Evolutionary conservation across 164 flowering plant genomes (phyloP), one percentile per base, ranked within the genome.

Genomic region (Vitis amurensis): DNA sequence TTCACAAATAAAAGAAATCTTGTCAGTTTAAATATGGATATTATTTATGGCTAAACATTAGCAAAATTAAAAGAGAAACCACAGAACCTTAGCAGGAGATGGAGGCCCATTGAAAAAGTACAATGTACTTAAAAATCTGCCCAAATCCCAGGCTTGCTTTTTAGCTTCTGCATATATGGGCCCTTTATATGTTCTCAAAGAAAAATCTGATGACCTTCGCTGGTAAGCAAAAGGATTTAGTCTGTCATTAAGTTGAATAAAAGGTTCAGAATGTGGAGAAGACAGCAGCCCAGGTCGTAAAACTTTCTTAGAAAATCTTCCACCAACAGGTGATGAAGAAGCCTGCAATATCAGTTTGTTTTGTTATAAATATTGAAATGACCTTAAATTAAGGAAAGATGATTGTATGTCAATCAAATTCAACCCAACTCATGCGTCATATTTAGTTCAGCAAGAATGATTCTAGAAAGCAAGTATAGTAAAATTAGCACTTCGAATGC

Each of bases 41-140:
- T 11, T 55, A 31, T 63, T 29, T 58, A 44, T 37, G 4, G 3
- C 61, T 56, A 48, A n/a, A 64, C 8, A 47, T 17, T n/a, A 14
- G n/a, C 9, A 50, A 66, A 37, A 37, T 19, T 19, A 30, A 15
- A 56, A 53, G 57, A 67, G 27, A 72, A 67, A 71, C 4, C 3
- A 19, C 80, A 59, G 2, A 75, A 95, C 98, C 97, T 92, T 95
- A 49, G 85, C 82, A 72, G 97, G 98, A 77, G 93, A 86, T 27
- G 99, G 99, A 31, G 91, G 97, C 31, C 90, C 96, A 71, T 92
- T 89, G 78, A 95, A 92, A 68, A 90, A 95, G 64, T 82, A 91
- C 31, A 95, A 56, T 3, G 99, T 95, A 78, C 84, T 87, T 59
- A 92, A 50, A 77, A 95, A 95, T 81, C 98, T 88, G 7, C 98